Base-by-base conservation (phyloP, 371 early-diverging fungal species). In the Rhizopus microsporus region DNA sequence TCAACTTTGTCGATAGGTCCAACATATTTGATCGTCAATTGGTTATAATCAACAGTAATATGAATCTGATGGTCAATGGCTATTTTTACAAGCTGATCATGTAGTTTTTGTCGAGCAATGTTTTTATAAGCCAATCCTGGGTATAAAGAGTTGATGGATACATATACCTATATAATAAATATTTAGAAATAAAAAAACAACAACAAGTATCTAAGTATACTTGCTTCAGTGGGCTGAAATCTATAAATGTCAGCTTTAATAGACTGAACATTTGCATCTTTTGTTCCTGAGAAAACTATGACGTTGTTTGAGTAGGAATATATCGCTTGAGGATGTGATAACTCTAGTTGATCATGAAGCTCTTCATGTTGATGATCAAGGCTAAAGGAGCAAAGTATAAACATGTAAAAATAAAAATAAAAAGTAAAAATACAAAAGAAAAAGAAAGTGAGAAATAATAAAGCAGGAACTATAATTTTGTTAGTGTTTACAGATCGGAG, bases 91-190 rank as follows among this genome's bases (percentile, higher is more conserved):
- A 65, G 54, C 40, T 59, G 37, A 32, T 65, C 49, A 35, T 65
- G 60, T 49, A 65, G 35, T 29, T 52, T 60, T 16, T 34, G 46
- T 56, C 60, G 56, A 13, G 60, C 51, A 5, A 60, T 32, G 7
- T 13, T 51, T 53, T 60, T 39, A 32, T 60, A 65, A 6, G 56
- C 54, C 8, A 65, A 31, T 9, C 65, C 60, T 44, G 65, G 65
- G 53, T 53, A 60, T n/a, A 65, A 39, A 8, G 65, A 56, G 42
- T 65, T 44, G 42, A 65, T 64, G 2, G 56, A 47, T 4, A 64
- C 29, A 8, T 44, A 39, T 8, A 59, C 37, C 65, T 62, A 46
- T 10, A 31, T 13, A 39, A 31, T 13, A 38, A 54, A 31, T 29
- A 10, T 49, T 33, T 31, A 5, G 33, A 15, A 46, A 46, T 12